Percentiles rank a stretch among this genome's conserved stretches.
Conservation (phyloP, 495 filamentous ascomycete genomes). For the Penicillium macrosclerotiorum region DNA sequence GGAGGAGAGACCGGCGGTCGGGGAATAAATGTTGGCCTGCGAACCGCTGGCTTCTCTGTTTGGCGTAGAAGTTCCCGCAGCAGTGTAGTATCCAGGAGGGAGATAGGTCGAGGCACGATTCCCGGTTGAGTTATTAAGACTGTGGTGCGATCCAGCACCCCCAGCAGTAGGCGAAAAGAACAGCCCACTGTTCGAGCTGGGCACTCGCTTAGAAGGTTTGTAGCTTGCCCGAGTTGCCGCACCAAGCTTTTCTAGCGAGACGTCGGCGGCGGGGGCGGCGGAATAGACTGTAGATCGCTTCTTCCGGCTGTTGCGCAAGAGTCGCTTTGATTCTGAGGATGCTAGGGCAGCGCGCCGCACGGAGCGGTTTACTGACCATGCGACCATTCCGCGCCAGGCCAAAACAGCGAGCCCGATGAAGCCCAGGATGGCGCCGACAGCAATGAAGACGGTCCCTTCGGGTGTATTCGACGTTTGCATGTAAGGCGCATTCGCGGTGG, state of each 20-base stretch:
- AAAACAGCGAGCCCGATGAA: conserved; percentile 77
- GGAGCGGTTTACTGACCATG: conserved; percentile 88
- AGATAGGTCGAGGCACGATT: conserved; percentile 71
- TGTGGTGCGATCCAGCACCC: conserved; percentile 27
- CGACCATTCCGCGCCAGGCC: conserved; percentile 83
- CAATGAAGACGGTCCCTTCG: conserved; percentile 95
- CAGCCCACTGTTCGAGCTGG: conserved; percentile 56
- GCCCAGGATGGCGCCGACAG: conserved; percentile 82
- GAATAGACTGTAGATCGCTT: conserved; percentile 37
- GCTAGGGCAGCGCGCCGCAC: conserved; percentile 73
- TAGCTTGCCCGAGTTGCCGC: conserved; percentile 36
- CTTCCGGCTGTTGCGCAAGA: conserved; percentile 53
- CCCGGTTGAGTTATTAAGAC: conserved; percentile 16
- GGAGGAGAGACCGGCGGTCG: conserved; percentile 21
- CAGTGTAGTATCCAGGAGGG: conserved; percentile 88
- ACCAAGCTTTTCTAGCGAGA: conserved; percentile 56
- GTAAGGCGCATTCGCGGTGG: conserved; percentile 82
- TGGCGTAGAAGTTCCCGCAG: conserved; percentile 54
- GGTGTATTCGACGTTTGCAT: conserved; percentile 92
- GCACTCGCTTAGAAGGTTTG: conserved; percentile 43
- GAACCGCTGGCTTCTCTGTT: conserved; percentile 20
- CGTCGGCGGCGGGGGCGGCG: conserved; percentile 44
- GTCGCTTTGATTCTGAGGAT: conserved; percentile 66
- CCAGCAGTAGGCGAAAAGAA: conserved; percentile 95
- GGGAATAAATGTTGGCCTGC: conserved; percentile 13